Evolutionary conservation across 441 rosid genomes (phyloP), one percentile per base, ranked within the genome.

Genomic region (Geranium incanum): DNA sequence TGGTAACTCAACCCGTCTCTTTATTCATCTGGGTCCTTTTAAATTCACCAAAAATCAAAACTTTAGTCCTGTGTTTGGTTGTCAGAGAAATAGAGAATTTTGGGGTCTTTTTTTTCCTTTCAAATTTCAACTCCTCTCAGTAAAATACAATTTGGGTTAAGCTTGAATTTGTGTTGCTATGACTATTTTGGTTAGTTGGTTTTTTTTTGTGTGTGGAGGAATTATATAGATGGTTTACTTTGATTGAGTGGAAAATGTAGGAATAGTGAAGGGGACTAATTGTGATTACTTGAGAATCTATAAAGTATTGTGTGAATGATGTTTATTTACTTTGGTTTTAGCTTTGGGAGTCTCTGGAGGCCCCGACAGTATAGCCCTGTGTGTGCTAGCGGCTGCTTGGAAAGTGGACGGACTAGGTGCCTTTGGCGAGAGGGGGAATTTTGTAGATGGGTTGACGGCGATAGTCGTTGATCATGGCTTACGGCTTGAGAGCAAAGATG

Each of bases 321-420:
- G 72, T 66, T 64, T 70, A 18, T 66, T 64, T 70, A 18, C 57
- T 66, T 66, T 63, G 43, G 72, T 75, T 36, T 48, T 68, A 91
- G 97, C 99, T 67, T 75, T 95, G 73, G 97, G 96, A 65, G 97
- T 95, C 36, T 95, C 97, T 4, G 97, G 99, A 57, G 99, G 99
- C 18, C 97, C 97, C 62, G 99, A 92, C 80, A 90, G 96, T 79
- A 90, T 90, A 92, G 97, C 97, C 1, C 87, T 95, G 36, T 90
- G 96, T 79, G 78, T 87, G 60, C 77, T 95, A 39, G 83, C 96
- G 55, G 92, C 99, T 21, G 84, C 80, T 36, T 95, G 99, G 97
- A 95, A 95, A 83, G 82, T 73, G 3, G 79, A 83, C 72, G 86
- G 88, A 55, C 72, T 66, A 39, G 66, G 66, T 57, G 78, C 72